Evolutionary conservation across 768 basidiomycete species (phyloP).

Genomic region (Russula virescens): DNA sequence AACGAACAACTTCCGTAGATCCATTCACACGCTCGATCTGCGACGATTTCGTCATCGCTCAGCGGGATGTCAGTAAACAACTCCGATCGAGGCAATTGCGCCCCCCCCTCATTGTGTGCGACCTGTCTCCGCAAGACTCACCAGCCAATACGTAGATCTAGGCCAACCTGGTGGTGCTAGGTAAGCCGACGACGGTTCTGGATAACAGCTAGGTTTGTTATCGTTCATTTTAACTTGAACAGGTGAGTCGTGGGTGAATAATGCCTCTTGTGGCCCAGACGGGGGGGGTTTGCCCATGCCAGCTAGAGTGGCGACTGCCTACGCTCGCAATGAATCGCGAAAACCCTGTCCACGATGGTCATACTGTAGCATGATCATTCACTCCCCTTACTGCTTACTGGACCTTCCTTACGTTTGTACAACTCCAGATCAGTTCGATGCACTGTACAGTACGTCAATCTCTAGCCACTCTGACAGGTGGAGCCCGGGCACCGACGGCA

Average conservation of each 20-base stretch:
- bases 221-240: too few species aligned
- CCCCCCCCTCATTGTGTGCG: constrained; percentile 30
- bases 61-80: background rate
- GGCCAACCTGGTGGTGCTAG: too few species aligned
- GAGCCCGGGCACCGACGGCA: constrained; percentile 37
- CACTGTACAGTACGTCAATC: constrained; percentile 36
- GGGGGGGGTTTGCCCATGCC: too few species aligned
- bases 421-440: constrained; percentile 31
- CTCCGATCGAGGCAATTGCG: background rate
- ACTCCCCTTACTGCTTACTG: background rate
- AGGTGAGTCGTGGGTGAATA: too few species aligned
- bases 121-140: constrained; percentile 35
- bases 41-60: constrained; percentile 19
- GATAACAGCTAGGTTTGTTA: too few species aligned
- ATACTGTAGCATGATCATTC: background rate
- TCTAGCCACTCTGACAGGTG: constrained; percentile 44
- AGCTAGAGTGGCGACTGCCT: too few species aligned
- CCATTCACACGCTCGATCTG: constrained; percentile 35
- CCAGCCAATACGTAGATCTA: too few species aligned
- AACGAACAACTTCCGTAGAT: constrained; percentile 26
- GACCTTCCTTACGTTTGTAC: background rate
- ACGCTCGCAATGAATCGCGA: constrained; percentile 23
- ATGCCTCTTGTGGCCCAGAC: too few species aligned
- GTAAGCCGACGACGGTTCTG: too few species aligned
- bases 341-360: constrained; percentile 42